A percentile compares a stretch with the other conserved stretches of the same genome.
Conservation (phyloP, 1,139 yeast species). For the Scheffersomyces lignicola region DNA sequence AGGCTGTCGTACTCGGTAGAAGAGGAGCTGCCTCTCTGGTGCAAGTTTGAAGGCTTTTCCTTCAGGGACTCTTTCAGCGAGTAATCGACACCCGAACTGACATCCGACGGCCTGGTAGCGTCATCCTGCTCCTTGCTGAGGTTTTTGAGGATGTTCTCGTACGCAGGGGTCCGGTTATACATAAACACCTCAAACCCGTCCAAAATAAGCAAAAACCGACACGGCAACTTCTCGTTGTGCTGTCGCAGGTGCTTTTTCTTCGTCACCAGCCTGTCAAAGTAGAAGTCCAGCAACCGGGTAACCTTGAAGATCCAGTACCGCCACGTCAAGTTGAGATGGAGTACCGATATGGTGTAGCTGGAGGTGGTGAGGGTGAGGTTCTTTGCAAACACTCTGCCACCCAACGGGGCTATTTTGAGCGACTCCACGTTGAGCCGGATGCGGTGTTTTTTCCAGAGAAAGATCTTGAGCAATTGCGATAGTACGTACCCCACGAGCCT, state of each 20-base stretch:
- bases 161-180: conserved; percentile 77
- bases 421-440: conserved; percentile 69
- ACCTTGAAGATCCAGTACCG: conserved; percentile 72
- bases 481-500: conserved; percentile 66
- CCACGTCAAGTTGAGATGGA: conserved; percentile 82
- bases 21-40: conserved; percentile 3
- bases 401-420: conserved; percentile 70
- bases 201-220: conserved; percentile 57
- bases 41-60: neutral
- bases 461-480: conserved; percentile 49
- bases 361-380: conserved; percentile 70
- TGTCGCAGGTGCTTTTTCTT: conserved; percentile 13
- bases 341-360: conserved; percentile 67
- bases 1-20: conserved; percentile 1
- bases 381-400: conserved; percentile 79
- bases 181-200: conserved; percentile 82
- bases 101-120: neutral
- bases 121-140: conserved; percentile 23
- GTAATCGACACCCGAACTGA: neutral
- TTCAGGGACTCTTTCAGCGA: neutral
- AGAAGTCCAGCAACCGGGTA: conserved; percentile 49
- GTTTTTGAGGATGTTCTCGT: conserved; percentile 59
- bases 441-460: conserved; percentile 63
- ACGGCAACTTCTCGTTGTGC: conserved; percentile 52
- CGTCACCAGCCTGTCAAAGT: conserved; percentile 9